Base-by-base conservation (phyloP, 2,329 filamentous ascomycete genomes). In the Trichoderma brevicompactum region DNA sequence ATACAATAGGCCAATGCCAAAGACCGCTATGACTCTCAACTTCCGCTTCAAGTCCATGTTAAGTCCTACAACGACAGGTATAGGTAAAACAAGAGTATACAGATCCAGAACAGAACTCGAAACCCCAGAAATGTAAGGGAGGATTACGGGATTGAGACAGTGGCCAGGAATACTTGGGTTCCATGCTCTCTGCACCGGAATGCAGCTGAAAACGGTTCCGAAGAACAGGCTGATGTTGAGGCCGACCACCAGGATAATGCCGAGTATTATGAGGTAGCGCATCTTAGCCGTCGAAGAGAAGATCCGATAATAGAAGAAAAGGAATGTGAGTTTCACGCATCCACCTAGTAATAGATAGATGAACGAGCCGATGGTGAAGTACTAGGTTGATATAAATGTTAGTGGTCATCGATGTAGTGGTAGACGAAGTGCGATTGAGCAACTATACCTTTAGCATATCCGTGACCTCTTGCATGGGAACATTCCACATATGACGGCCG, bases 31-130 rank as follows among this genome's bases (percentile, higher is more conserved):
- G 7, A 54, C 52, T 5, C 40, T 54, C 7, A 54, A 2, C 17
- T 54, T 54, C 12, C 52, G 36, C 36, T 54, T 54, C 3, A 54
- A 23, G 19, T 54, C 52, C 52, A 54, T 54, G 52, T 54, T 54
- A 5, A 54, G 17, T 13, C 52, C 52, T n/a, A 54, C 52, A 19
- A 54, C 17, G 10, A 54, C 52, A 1, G 52, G 52, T n/a, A 54
- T 34, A 23, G 52, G 52, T 36, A 54, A 19, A 1, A 54, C 34
- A 0, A 54, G 52, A 10, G 52, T 54, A 17, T 54, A 54, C 6
- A 54, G n/a, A 15, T 54, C 52, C 52, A 54, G 23, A 15, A 9
- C 52, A 2, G 52, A 54, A 34, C 52, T 54, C 52, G 52, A 55
- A 7, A 55, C 23, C 1, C 52, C 38, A 55, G 52, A 55, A 10